phyloP scores from a whole-genome alignment of 2,329 filamentous ascomycete genomes.

The Fusarium incarnatum region DNA sequence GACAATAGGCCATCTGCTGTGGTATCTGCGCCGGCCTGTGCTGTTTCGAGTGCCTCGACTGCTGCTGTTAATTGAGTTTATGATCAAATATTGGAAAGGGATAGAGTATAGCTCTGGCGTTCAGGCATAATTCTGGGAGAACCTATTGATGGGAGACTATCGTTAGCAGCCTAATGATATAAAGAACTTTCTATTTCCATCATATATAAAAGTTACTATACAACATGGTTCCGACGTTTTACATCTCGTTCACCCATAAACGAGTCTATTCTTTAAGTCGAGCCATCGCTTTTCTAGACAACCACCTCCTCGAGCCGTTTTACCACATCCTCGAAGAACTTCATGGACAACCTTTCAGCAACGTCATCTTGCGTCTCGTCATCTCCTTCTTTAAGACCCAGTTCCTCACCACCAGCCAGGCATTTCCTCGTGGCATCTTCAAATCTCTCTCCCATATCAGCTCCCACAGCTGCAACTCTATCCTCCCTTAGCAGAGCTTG shows the following conservation, averaged over 20 bases:
- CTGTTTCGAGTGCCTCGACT: conserved; percentile 54
- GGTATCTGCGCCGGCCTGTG: conserved; percentile 55
- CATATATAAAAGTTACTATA: background rate
- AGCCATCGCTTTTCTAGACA: conserved; percentile 42
- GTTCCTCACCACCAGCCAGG: conserved; percentile 51
- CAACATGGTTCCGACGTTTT: background rate
- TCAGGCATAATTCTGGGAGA: conserved; percentile 39
- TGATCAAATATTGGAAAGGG: background rate
- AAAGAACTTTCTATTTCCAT: conserved; percentile 9
- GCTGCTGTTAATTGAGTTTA: conserved; percentile 47
- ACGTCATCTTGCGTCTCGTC: conserved; percentile 57
- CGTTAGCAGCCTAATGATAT: conserved; percentile 14
- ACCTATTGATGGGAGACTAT: background rate
- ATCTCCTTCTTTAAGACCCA: conserved; percentile 53
- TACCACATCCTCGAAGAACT: conserved; percentile 59
- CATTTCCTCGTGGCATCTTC: conserved; percentile 54
- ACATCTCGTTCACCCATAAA: background rate
- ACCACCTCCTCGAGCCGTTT: conserved; percentile 55
- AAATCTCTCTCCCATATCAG: conserved; percentile 55
- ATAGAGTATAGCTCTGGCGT: conserved; percentile 26
- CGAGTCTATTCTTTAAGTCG: background rate
- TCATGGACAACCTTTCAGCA: conserved; percentile 54
- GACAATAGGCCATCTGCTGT: conserved; percentile 53
- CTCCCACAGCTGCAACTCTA: conserved; percentile 51
- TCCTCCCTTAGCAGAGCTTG: conserved; percentile 49